These are phyloP conservation scores for Exophiala sp. DNA, from an alignment of 2,329 filamentous ascomycete genomes.

Conservation along the genomic window DNA sequence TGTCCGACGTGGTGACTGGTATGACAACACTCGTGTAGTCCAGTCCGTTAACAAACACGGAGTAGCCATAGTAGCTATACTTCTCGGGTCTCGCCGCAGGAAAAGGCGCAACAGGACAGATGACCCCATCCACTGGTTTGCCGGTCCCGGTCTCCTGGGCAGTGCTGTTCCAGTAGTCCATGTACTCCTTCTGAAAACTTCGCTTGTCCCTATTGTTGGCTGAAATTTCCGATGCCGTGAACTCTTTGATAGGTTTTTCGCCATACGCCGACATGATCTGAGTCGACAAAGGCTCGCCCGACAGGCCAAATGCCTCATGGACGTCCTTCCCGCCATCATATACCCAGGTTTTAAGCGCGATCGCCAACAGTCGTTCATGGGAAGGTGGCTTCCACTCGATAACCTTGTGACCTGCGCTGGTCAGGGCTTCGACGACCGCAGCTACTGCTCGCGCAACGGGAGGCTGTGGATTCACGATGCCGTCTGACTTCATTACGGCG, in stretches of 20 bases:
- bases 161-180: conserved; percentile 63
- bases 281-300: conserved; percentile 52
- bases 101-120: conserved; percentile 42
- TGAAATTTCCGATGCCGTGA: conserved; percentile 43
- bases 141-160: conserved; percentile 48
- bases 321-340: conserved; percentile 53
- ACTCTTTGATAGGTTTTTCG: conserved; percentile 33
- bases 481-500: conserved; percentile 54
- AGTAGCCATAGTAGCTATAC: conserved; percentile 41
- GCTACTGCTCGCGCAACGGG: conserved; percentile 56
- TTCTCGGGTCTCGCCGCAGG: conserved; percentile 39
- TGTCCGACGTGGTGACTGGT: conserved; percentile 45
- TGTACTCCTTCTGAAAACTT: conserved; percentile 55
- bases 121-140: conserved; percentile 52
- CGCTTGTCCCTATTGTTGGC: conserved; percentile 53
- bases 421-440: conserved; percentile 49
- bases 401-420: conserved; percentile 54
- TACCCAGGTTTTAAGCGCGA: conserved; percentile 41
- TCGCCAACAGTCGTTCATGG: conserved; percentile 40
- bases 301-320: conserved; percentile 49
- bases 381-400: conserved; percentile 58
- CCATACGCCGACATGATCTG: conserved; percentile 41
- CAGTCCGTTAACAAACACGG: conserved; percentile 37
- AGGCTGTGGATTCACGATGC: conserved; percentile 51
- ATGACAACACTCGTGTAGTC: conserved; percentile 45